Percentiles rank a stretch among this genome's conserved stretches.
Evolutionary conservation across 176 grass and related monocot species (phyloP).

Genomic region (Avena eriantha): DNA sequence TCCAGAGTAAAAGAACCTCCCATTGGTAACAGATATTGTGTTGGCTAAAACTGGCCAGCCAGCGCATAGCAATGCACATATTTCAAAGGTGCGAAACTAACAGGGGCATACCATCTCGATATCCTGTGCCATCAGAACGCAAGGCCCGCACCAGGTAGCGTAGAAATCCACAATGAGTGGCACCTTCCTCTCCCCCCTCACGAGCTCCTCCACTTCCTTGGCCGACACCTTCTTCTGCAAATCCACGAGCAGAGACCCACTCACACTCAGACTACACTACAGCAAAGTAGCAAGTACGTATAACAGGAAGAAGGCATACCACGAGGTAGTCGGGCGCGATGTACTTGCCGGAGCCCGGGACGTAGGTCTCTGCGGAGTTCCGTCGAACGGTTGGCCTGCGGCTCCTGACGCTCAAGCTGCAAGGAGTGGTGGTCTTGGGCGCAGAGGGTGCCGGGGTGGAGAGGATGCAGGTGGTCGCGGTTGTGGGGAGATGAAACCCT

Average conservation of each 20-base stretch:
- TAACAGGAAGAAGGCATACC: background rate
- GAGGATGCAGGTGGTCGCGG: background rate
- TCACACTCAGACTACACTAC: conserved; percentile 5
- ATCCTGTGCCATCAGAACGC: conserved; percentile 86
- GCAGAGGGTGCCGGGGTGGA: background rate
- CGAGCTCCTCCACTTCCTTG: conserved; percentile 54
- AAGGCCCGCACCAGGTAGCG: conserved; percentile 83
- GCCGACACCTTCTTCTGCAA: conserved; percentile 77
- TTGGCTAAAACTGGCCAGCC: background rate
- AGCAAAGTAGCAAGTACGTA: background rate
- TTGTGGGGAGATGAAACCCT: background rate
- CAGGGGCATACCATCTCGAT: conserved; percentile 21
- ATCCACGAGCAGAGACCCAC: background rate
- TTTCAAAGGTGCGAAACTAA: background rate
- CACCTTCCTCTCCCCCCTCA: conserved; percentile 47
- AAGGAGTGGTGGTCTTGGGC: background rate
- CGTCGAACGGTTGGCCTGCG: conserved; percentile 45
- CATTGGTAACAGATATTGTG: background rate
- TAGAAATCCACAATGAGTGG: conserved; percentile 78
- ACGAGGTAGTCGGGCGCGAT: conserved; percentile 30
- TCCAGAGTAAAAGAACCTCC: background rate
- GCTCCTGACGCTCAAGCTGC: background rate
- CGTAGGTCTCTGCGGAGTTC: conserved; percentile 50
- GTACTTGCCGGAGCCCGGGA: conserved; percentile 38
- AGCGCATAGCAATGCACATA: background rate